Conservation (phyloP, 2,329 filamentous ascomycete species). For the Apiospora hydei region DNA sequence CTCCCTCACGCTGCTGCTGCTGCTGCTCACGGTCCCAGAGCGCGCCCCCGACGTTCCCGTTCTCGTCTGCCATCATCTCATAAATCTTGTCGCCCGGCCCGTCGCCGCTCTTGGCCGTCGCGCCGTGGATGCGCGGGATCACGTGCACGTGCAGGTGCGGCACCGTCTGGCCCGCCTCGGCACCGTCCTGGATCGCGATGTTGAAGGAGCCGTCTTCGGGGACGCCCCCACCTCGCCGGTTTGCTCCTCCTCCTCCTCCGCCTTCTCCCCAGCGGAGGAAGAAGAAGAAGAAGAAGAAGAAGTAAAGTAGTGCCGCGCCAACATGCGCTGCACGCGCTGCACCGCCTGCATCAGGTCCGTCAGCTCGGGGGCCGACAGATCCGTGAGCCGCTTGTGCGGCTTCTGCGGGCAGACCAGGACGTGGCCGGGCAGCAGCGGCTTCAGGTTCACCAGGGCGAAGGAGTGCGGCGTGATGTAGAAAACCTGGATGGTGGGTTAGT, state of each 20-base stretch:
- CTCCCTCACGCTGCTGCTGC: conserved; percentile 32
- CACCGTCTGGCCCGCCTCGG: conserved; percentile 91
- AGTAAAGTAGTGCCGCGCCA: conserved; percentile 65
- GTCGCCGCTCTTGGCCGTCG: conserved; percentile 37
- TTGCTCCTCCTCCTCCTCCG: neutral
- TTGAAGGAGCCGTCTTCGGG: conserved; percentile 79
- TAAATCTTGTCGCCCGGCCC: conserved; percentile 65
- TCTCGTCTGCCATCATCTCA: conserved; percentile 80
- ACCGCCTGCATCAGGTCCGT: conserved; percentile 87
- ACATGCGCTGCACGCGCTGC: conserved; percentile 80
- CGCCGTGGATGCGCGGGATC: conserved; percentile 43
- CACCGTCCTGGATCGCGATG: conserved; percentile 92
- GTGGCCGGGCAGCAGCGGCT: conserved; percentile 91
- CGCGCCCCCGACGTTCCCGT: conserved; percentile 80
- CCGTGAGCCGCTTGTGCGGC: conserved; percentile 74
- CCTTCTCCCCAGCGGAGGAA: neutral
- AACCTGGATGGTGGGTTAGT: conserved; percentile 63
- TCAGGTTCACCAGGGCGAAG: conserved; percentile 93
- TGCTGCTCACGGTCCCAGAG: conserved; percentile 60
- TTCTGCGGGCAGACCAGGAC: conserved; percentile 84
- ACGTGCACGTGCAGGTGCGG: conserved; percentile 88
- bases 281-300: conserved; percentile 16
- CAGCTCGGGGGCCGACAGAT: conserved; percentile 75
- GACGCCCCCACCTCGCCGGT: conserved; percentile 4
- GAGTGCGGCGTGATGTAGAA: conserved; percentile 82